These are phyloP conservation scores for Malassezia equina DNA, from an alignment of 1,284 basidiomycete genomes.

Conservation along the genomic window DNA sequence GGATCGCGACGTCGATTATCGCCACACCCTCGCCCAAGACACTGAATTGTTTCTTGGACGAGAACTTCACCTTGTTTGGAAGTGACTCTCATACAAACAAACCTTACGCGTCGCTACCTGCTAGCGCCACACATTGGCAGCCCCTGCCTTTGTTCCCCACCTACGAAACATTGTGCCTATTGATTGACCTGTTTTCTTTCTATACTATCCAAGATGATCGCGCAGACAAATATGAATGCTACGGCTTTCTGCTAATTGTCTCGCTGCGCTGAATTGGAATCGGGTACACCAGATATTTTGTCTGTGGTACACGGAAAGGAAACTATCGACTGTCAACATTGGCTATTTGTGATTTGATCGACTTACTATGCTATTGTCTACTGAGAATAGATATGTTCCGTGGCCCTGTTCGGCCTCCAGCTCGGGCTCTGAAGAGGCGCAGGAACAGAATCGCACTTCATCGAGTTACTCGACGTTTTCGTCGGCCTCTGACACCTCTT, in stretches of 20 bases:
- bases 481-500: conserved; percentile 19
- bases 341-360: not conserved
- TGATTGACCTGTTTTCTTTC: not conserved
- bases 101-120: not conserved
- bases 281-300: not conserved
- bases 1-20: not conserved
- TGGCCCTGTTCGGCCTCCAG: not conserved
- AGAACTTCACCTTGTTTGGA: not conserved
- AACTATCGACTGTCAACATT: not conserved
- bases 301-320: not conserved
- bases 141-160: not conserved
- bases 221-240: not conserved
- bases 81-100: not conserved
- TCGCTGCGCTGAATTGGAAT: not conserved
- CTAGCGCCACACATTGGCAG: not conserved
- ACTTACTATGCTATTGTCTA: not conserved
- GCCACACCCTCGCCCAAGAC: not conserved
- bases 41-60: not conserved
- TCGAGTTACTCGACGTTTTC: conserved; percentile 16
- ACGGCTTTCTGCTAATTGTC: not conserved
- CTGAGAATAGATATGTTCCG: not conserved
- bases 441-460: not conserved
- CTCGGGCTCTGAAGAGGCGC: not conserved
- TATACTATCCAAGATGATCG: not conserved
- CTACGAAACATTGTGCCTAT: not conserved